These are phyloP conservation scores for Podospora pseudocomata DNA, from an alignment of 495 filamentous ascomycete species.

Conservation along the genomic window DNA sequence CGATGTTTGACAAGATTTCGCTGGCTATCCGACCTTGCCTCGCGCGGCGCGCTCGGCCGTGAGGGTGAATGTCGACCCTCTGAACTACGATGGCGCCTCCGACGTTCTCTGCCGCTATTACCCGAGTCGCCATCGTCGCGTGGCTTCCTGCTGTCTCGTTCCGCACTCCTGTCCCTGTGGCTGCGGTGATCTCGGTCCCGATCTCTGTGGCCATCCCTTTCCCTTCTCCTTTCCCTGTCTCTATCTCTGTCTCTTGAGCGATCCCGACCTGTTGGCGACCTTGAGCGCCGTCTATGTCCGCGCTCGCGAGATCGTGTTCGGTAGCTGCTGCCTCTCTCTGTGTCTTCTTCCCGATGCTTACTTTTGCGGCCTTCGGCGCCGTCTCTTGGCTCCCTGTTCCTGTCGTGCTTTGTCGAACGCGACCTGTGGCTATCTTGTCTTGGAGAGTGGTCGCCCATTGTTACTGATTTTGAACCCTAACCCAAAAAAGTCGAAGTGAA, in stretches of 20 bases:
- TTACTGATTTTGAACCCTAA: neutral
- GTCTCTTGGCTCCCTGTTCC: conserved; percentile 6
- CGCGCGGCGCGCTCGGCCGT: neutral
- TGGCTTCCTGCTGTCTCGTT: conserved; percentile 6
- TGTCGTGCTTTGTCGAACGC: conserved; percentile 20
- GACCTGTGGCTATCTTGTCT: conserved; percentile 17
- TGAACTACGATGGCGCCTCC: conserved; percentile 7
- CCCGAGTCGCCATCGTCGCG: conserved; percentile 14
- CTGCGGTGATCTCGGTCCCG: conserved; percentile 7
- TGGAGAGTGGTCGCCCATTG: conserved; percentile 23
- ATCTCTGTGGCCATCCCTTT: conserved; percentile 20
- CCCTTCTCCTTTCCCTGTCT: conserved; percentile 19
- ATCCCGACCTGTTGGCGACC: conserved; percentile 32
- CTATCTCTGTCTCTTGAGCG: conserved; percentile 25
- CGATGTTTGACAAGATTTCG: conserved; percentile 37
- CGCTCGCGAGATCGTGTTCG: conserved; percentile 30
- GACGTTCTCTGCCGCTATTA: conserved; percentile 9
- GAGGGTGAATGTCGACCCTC: conserved; percentile 14
- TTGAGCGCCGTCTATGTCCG: conserved; percentile 34
- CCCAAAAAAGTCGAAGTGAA: neutral
- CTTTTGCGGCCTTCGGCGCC: conserved; percentile 11
- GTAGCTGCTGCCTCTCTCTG: conserved; percentile 19
- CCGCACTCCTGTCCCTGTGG: conserved; percentile 6
- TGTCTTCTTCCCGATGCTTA: conserved; percentile 19
- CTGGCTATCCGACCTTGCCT: conserved; percentile 19